Evolutionary conservation across 1,284 basidiomycete species (phyloP), one percentile per base, ranked within the genome.

Genomic region (Melampsora larici-populina): DNA sequence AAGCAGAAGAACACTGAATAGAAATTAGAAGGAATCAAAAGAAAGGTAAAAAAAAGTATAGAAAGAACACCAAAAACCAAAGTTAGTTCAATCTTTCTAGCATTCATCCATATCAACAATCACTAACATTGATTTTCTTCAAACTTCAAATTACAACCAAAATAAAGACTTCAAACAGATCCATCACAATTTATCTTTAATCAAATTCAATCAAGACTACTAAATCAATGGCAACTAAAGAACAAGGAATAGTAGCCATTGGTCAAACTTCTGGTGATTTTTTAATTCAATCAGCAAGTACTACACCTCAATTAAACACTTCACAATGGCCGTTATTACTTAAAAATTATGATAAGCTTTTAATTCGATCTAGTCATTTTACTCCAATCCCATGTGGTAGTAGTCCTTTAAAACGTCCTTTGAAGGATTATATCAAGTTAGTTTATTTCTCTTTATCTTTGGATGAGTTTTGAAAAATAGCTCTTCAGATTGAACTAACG

Each of bases 311-410:
- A 70, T 82, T 86, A 73, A 93, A 97, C 85, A 98, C 96, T 40
- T 94, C 94, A 1, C 88, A 97, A 86, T 99, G 97, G 97, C 97
- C 97, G 46, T 87, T 99, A 40, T 89, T 99, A 15, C 89, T 99
- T 80, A 99, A 98, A 89, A 97, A 99, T 86, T 99, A 99, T 85
- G 95, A 97, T 88, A 96, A 96, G 85, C 86, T 81, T 29, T 79
- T 81, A 51, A 80, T 81, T 24, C 78, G 81, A 48, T 97, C 93
- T 66, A 91, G 92, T 79, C 97, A 99, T 87, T 99, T 98, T 85
- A 99, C 97, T 9, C 97, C 97, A 80, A 97, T 99, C 83, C 94
- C 96, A 36, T 84, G 85, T 66, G 81, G 70, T 26, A 58, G 55
- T 36, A 58, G 66, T 46, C 74, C 74, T 33, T 49, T 76, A 8